Evolutionary conservation across 202 grass and related monocot species (phyloP).

Genomic region (Miscanthus sacchariflorus): DNA sequence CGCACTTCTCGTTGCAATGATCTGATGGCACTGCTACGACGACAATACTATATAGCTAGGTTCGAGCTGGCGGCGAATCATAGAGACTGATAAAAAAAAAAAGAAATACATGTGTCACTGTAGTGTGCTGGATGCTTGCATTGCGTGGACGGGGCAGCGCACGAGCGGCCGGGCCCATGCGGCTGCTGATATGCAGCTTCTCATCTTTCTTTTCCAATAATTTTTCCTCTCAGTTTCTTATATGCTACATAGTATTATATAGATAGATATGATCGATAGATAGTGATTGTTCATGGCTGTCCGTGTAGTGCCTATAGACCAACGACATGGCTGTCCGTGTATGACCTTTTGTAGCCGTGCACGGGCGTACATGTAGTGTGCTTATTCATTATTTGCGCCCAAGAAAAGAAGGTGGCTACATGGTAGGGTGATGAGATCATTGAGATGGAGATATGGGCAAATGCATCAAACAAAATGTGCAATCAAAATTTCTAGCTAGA

Average conservation of each 20-base stretch:
- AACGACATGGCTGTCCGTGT: too few relatives aligned
- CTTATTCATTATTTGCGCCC: not conserved
- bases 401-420: too few relatives aligned
- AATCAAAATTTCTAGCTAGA: not conserved
- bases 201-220: slow-evolving; percentile 2
- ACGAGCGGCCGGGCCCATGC: slow-evolving; percentile 80
- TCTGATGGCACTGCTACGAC: not conserved
- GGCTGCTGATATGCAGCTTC: slow-evolving; percentile 19
- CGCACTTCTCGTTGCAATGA: too few relatives aligned
- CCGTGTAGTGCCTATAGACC: not conserved
- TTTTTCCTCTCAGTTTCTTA: not conserved
- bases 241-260: too few relatives aligned
- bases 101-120: too few relatives aligned
- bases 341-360: not conserved
- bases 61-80: not conserved
- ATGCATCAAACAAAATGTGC: slow-evolving; percentile 29
- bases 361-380: not conserved
- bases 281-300: slow-evolving; percentile 6
- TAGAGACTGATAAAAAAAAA: too few relatives aligned
- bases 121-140: too few relatives aligned
- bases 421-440: not conserved
- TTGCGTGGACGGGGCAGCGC: slow-evolving; percentile 35
- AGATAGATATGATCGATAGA: not conserved
- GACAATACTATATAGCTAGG: slow-evolving; percentile 41
- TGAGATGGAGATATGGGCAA: slow-evolving; percentile 17